Conservation (phyloP, 2,329 filamentous ascomycete genomes). For the Ampelomyces quisqualis region DNA sequence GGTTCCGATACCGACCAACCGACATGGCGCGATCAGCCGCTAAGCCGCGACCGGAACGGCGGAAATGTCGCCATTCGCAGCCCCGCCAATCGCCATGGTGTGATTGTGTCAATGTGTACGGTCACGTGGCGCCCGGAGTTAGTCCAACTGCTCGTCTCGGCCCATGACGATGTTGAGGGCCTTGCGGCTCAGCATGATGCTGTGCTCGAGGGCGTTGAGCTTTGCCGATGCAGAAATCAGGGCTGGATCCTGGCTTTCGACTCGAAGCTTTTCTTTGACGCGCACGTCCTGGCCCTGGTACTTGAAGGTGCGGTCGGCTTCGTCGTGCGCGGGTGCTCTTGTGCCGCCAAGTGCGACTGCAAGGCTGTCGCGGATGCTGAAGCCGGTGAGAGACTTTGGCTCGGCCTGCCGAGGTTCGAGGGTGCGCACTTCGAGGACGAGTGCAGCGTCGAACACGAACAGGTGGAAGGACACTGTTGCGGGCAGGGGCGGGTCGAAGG, state of each 20-base stretch:
- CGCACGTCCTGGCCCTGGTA: constrained; percentile 72
- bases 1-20: constrained; percentile 39
- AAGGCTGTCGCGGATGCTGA: constrained; percentile 60
- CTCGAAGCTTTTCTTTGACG: constrained; percentile 84
- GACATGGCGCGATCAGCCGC: constrained; percentile 24
- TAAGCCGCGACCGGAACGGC: constrained; percentile 19
- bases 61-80: constrained; percentile 14
- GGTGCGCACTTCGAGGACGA: constrained; percentile 65
- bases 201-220: constrained; percentile 73
- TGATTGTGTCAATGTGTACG: constrained; percentile 12
- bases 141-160: constrained; percentile 49
- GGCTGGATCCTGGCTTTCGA: constrained; percentile 87
- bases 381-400: constrained; percentile 41
- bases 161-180: constrained; percentile 80
- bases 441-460: constrained; percentile 56
- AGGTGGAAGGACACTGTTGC: constrained; percentile 72
- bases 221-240: constrained; percentile 82
- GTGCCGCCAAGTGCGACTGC: constrained; percentile 49
- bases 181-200: constrained; percentile 66
- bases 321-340: constrained; percentile 52
- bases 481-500: constrained; percentile 64
- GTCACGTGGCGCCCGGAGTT: constrained; percentile 15
- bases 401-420: constrained; percentile 55
- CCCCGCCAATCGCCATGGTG: constrained; percentile 12
- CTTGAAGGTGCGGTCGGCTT: constrained; percentile 73